These are phyloP conservation scores for Grifola frondosa DNA, from an alignment of 1,284 basidiomycete species.

Conservation along the genomic window DNA sequence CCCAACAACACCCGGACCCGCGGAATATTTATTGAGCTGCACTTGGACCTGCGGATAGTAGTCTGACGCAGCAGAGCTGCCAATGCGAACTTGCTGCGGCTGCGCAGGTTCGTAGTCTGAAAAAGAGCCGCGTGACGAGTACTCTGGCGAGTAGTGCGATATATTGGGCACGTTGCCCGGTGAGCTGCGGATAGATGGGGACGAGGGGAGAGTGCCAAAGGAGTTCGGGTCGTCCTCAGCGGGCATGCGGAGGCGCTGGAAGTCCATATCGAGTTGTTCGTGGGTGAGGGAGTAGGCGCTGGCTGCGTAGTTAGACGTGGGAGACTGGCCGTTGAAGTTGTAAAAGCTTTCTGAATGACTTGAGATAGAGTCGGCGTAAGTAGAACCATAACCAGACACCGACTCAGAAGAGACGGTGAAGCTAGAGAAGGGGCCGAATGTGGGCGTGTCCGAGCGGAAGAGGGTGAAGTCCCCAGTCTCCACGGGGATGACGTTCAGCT, in stretches of 20 bases:
- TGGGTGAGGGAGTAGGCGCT: constrained; percentile 66
- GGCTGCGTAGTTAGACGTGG: constrained; percentile 61
- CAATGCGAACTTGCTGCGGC: constrained; percentile 37
- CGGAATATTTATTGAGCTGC: constrained; percentile 29
- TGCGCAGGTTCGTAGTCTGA: constrained; percentile 59
- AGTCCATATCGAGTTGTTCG: constrained; percentile 68
- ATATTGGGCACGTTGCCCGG: constrained; percentile 33
- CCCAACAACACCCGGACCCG: constrained; percentile 14
- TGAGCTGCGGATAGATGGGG: constrained; percentile 57
- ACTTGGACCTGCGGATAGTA: constrained; percentile 38
- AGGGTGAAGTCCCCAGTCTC: constrained; percentile 62
- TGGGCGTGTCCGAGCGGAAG: constrained; percentile 60
- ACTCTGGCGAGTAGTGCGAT: constrained; percentile 27
- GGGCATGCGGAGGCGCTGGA: constrained; percentile 47
- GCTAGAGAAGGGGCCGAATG: constrained; percentile 70
- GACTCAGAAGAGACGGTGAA: constrained; percentile 79
- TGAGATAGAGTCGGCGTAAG: constrained; percentile 61
- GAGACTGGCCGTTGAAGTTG: constrained; percentile 55
- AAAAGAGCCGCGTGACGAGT: constrained; percentile 47
- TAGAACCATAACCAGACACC: constrained; percentile 40
- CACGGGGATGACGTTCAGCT: constrained; percentile 62
- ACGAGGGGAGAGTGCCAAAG: constrained; percentile 58
- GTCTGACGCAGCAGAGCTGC: constrained; percentile 46
- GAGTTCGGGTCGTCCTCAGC: constrained; percentile 36
- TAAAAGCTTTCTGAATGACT: constrained; percentile 67